These are phyloP conservation scores for Candida michaelii DNA, from an alignment of 805 yeast species.

Conservation along the genomic window DNA sequence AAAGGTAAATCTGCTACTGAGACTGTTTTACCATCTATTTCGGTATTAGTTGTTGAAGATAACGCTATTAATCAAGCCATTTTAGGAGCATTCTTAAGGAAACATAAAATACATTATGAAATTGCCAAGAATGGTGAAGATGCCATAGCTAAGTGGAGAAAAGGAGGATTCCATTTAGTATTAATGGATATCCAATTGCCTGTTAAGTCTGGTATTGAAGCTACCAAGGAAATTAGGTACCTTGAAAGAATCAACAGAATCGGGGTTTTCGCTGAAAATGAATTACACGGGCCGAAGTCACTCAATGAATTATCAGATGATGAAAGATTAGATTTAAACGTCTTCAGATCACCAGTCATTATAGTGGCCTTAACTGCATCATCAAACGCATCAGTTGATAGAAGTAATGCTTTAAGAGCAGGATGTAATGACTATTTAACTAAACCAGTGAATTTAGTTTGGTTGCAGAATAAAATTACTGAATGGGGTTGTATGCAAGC, in stretches of 20 bases:
- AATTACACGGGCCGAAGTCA: slow-evolving; percentile 23
- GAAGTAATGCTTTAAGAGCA: slow-evolving; percentile 88
- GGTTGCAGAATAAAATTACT: slow-evolving; percentile 91
- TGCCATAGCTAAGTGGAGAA: slow-evolving; percentile 91
- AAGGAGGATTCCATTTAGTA: slow-evolving; percentile 91
- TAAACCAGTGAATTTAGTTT: slow-evolving; percentile 90
- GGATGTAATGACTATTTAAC: slow-evolving; percentile 97
- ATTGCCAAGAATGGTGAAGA: slow-evolving; percentile 93
- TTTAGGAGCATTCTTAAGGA: slow-evolving; percentile 81
- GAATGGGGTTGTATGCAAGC: slow-evolving; percentile 99
- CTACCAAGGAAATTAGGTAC: slow-evolving; percentile 86
- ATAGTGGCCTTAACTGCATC: slow-evolving; percentile 97
- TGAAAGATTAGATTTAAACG: slow-evolving; percentile 57
- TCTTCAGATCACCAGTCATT: slow-evolving; percentile 92
- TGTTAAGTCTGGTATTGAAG: slow-evolving; percentile 92
- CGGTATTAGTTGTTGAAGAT: slow-evolving; percentile 93
- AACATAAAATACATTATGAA: slow-evolving; percentile 78
- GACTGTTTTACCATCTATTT: slow-evolving; percentile 82
- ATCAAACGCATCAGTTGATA: slow-evolving; percentile 73
- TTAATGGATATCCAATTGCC: slow-evolving; percentile 98
- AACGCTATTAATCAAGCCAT: slow-evolving; percentile 91
- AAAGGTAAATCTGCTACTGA: slow-evolving; percentile 40
- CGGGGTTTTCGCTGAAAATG: slow-evolving; percentile 59
- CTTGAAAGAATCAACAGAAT: slow-evolving; percentile 78
- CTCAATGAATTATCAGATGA: slow-evolving; percentile 31